Conservation (phyloP, 305 asterid species). For the Fraxinus albicans region DNA sequence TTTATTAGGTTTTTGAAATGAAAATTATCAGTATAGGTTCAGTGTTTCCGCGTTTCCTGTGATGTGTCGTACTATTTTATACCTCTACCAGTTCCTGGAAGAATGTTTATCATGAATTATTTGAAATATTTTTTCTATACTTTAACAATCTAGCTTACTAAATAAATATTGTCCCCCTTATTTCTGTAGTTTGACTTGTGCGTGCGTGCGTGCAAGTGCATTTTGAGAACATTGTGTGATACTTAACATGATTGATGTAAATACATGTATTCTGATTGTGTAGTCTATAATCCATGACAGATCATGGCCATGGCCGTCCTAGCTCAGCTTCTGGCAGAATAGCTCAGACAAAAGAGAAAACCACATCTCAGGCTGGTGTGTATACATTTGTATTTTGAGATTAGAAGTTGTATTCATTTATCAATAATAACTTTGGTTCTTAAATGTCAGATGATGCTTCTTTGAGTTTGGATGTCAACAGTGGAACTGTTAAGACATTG, state of each 20-base stretch:
- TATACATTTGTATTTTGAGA: slow-evolving; percentile 18
- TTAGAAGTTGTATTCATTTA: neutral
- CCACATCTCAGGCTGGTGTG: slow-evolving; percentile 60
- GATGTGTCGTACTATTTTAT: neutral
- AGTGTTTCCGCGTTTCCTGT: neutral
- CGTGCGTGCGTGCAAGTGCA: neutral
- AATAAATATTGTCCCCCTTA: neutral
- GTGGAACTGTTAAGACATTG: slow-evolving; percentile 57
- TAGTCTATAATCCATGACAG: slow-evolving; percentile 40
- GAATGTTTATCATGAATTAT: neutral
- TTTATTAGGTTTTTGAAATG: neutral
- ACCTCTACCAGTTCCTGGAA: neutral
- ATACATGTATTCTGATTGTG: slow-evolving; percentile 11
- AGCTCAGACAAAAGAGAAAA: slow-evolving; percentile 42
- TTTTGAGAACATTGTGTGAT: slow-evolving; percentile 9
- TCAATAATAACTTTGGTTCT: slow-evolving; percentile 15
- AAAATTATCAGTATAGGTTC: neutral
- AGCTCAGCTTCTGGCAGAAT: slow-evolving; percentile 68
- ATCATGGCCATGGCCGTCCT: slow-evolving; percentile 56
- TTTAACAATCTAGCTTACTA: slow-evolving; percentile 3
- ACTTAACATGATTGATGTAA: slow-evolving; percentile 6
- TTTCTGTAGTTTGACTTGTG: neutral
- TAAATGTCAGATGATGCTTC: slow-evolving; percentile 10
- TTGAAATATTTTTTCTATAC: neutral
- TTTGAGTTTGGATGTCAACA: slow-evolving; percentile 53